Evolutionary conservation across 2,329 filamentous ascomycete genomes (phyloP), one percentile per base, ranked within the genome.

Genomic region (Nemania abortiva): DNA sequence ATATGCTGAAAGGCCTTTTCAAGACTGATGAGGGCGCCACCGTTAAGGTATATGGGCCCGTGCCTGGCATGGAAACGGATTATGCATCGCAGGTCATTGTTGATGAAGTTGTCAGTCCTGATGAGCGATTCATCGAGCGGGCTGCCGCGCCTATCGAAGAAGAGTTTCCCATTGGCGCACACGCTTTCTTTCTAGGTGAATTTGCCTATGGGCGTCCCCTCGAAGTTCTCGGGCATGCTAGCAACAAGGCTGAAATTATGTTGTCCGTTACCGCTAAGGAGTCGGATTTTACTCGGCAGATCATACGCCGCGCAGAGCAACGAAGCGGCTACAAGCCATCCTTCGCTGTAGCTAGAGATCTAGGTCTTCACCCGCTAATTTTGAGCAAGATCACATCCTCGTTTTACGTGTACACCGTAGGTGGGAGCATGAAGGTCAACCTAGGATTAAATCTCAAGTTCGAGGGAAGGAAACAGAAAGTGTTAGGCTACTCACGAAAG

Each of bases 381-480:
- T 84, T 99, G 37, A 97, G 95, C 81, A 99, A 97, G 85, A 92
- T 99, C 76, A 98, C 96, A 0, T 97, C 96, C 1, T 95, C 95
- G 0, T 98, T 97, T 80, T 92, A 91, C 63, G 92, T 99, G 66
- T 89, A 89, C 65, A 88, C 82, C 20, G 89, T 95, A 3, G 93
- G 93, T 66, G 94, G 92, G 29, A 76, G 66, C 27, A 85, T 94
- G 67, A 92, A 93, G 75, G 87, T 97, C 70, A 99, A 99, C 76
- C 84, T 99, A 27, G 96, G 96, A 0, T 85, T 99, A 70, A 99
- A 99, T 77, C 86, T 99, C 73, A 99, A 99, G 80, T 99, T 99
- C 69, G 96, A 99, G 79, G 93, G 90, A 2, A 95, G 93, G 82
- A 97, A 98, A 81, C 87, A 95, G 74, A 99, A 99, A 83, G 96